These are phyloP conservation scores for Myxozyma nipponensis DNA, from an alignment of 805 yeast species.

Conservation along the genomic window DNA sequence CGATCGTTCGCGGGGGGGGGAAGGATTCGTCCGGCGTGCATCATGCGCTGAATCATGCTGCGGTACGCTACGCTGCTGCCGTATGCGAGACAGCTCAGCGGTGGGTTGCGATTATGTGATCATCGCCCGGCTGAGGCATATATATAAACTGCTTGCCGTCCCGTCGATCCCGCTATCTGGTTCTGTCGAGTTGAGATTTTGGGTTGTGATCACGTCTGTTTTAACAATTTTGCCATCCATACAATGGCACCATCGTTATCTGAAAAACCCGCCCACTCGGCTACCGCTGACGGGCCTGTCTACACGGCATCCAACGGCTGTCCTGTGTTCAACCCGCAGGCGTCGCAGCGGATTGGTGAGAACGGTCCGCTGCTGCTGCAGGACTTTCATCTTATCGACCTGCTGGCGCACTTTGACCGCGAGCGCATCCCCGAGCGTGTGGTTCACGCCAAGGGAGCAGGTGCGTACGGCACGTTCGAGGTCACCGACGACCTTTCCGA, in stretches of 20 bases:
- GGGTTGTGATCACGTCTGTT: no score
- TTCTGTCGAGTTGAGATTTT: no score
- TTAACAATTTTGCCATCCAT: no score
- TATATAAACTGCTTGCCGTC: no score
- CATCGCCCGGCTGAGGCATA: no score
- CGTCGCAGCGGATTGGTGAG: conserved; percentile 51
- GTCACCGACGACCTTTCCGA: conserved; percentile 56
- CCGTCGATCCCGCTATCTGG: no score
- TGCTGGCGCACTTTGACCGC: conserved; percentile 57
- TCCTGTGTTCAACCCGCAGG: conserved; percentile 53
- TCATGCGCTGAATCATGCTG: no score
- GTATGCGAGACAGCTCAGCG: no score
- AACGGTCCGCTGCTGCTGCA: conserved; percentile 56
- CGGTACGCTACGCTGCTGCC: no score
- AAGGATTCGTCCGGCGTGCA: no score
- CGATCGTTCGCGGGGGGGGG: no score
- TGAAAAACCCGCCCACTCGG: background rate
- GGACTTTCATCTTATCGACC: conserved; percentile 55
- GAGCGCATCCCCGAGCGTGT: conserved; percentile 66
- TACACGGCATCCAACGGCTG: conserved; percentile 55
- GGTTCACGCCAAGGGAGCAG: conserved; percentile 65
- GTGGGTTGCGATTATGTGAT: no score
- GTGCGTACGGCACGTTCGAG: conserved; percentile 58
- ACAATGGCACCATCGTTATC: conserved; percentile 17
- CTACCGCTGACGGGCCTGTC: conserved; percentile 14